phyloP scores from a whole-genome alignment of 768 basidiomycete genomes.

The Boletus sensibilis region DNA sequence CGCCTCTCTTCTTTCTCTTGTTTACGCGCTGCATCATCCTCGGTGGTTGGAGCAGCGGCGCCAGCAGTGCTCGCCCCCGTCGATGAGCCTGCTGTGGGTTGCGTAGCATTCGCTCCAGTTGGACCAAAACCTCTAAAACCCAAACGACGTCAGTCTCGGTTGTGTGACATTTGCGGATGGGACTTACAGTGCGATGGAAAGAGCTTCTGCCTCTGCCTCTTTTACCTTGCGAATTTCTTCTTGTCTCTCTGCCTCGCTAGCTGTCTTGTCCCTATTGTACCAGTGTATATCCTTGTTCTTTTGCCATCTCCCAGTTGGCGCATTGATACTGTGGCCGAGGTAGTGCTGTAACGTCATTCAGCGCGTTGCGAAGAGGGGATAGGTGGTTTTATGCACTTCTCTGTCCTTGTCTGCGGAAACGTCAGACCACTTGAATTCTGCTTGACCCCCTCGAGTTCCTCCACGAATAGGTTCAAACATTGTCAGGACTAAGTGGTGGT shows the following conservation, averaged over 20 bases:
- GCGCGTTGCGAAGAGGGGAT: not conserved
- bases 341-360: constrained; percentile 62
- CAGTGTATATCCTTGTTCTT: constrained; percentile 97
- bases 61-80: constrained; percentile 14
- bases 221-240: constrained; percentile 85
- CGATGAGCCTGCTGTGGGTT: constrained; percentile 22
- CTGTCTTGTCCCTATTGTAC: constrained; percentile 70
- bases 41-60: constrained; percentile 17
- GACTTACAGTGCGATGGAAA: constrained; percentile 76
- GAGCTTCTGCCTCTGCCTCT: constrained; percentile 85
- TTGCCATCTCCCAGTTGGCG: constrained; percentile 95
- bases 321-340: constrained; percentile 92
- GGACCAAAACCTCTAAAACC: constrained; percentile 72
- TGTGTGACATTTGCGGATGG: not conserved
- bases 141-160: constrained; percentile 7
- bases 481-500: not conserved
- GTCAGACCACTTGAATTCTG: constrained; percentile 89
- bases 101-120: constrained; percentile 36
- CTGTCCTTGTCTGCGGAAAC: constrained; percentile 91
- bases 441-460: constrained; percentile 89
- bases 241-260: constrained; percentile 44
- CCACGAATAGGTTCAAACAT: constrained; percentile 85
- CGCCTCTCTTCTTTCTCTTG: constrained; percentile 51
- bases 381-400: constrained; percentile 52
- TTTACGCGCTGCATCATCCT: constrained; percentile 33